phyloP scores from a whole-genome alignment of 2,329 filamentous ascomycete genomes.

The Sporothrix euskadiensis region DNA sequence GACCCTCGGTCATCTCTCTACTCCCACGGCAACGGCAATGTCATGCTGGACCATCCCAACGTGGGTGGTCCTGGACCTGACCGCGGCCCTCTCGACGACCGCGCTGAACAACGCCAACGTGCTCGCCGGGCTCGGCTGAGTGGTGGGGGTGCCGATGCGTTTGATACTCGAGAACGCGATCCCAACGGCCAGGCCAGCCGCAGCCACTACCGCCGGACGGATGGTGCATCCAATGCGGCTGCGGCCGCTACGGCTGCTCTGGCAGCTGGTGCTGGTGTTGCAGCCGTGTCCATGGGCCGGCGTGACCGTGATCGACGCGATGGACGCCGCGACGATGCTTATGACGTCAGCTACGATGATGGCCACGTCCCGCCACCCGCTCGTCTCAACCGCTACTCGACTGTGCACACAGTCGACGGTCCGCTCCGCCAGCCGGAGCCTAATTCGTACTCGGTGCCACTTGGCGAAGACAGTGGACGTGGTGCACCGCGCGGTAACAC shows the following conservation, averaged over 20 bases:
- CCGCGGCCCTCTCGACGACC: background rate
- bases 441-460: background rate
- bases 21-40: constrained; percentile 21
- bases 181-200: background rate
- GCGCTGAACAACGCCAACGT: background rate
- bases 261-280: constrained; percentile 11
- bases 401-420: constrained; percentile 10
- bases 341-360: background rate
- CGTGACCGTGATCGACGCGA: background rate
- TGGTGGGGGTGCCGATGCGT: background rate
- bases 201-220: background rate
- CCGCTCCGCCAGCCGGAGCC: constrained; percentile 6
- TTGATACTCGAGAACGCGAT: background rate
- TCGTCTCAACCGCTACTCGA: constrained; percentile 13
- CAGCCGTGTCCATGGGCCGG: background rate
- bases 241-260: constrained; percentile 8
- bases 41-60: constrained; percentile 9
- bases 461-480: background rate
- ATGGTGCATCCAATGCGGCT: constrained; percentile 17
- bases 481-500: background rate
- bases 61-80: background rate
- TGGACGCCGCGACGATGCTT: background rate
- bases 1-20: constrained; percentile 18
- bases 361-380: background rate
- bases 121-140: background rate